A percentile compares a stretch with the other conserved stretches of the same genome.
Conservation (phyloP, 495 filamentous ascomycete genomes). For the Parathielavia hyrcaniae region DNA sequence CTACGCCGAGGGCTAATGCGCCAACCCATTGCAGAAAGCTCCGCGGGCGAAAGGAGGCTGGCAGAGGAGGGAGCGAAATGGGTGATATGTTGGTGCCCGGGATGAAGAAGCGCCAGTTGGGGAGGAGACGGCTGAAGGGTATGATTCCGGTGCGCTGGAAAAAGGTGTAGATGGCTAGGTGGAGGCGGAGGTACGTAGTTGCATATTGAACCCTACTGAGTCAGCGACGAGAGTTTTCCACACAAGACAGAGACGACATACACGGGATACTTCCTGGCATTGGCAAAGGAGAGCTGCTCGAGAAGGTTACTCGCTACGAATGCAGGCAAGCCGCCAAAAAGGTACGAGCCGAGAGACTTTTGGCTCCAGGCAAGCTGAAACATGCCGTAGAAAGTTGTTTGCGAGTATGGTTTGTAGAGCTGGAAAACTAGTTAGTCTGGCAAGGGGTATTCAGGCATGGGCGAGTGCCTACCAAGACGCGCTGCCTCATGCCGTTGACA, state of each 20-base stretch:
- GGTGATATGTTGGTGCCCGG: constrained; percentile 46
- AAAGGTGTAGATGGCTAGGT: constrained; percentile 43
- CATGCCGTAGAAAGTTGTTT: constrained; percentile 36
- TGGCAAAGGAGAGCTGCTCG: constrained; percentile 9
- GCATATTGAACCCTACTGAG: constrained; percentile 26
- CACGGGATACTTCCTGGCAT: constrained; percentile 2
- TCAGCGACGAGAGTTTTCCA: neutral
- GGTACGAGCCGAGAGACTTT: constrained; percentile 28
- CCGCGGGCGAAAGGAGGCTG: constrained; percentile 20
- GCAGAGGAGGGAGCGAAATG: constrained; percentile 35
- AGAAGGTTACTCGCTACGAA: constrained; percentile 26
- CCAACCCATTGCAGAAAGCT: constrained; percentile 31
- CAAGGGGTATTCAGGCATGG: neutral
- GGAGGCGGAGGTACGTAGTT: constrained; percentile 37
- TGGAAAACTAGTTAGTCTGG: constrained; percentile 18
- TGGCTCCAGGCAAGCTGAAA: constrained; percentile 24
- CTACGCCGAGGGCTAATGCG: constrained; percentile 24
- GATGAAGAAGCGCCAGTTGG: constrained; percentile 42
- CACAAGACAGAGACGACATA: neutral
- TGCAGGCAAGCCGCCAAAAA: constrained; percentile 32
- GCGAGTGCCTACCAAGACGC: constrained; percentile 40
- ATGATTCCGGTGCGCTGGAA: constrained; percentile 47
- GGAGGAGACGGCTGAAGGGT: constrained; percentile 34
- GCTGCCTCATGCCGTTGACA: constrained; percentile 45
- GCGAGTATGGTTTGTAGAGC: constrained; percentile 45